Conservation (phyloP, 129 eudicot species). For the Tanacetum coccineum region DNA sequence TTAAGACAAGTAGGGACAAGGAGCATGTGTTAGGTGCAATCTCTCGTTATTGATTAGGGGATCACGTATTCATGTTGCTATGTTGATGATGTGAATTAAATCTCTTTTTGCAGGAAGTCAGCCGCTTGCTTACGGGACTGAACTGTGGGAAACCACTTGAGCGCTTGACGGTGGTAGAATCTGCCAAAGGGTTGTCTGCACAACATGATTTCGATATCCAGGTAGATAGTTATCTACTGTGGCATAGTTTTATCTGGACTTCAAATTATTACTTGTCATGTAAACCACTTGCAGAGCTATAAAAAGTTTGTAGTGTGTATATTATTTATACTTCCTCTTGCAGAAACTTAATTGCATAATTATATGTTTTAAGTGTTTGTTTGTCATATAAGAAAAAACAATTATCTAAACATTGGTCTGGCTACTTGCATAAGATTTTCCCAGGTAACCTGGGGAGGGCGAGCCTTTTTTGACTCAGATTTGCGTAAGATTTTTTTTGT, state of each 20-base stretch:
- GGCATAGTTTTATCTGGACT: constrained; percentile 5
- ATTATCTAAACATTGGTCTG: no score
- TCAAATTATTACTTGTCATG: not conserved
- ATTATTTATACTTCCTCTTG: not conserved
- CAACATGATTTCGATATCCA: constrained; percentile 85
- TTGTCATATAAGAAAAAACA: no score
- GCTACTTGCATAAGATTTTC: no score
- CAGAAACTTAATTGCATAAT: no score
- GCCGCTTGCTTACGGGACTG: constrained; percentile 77
- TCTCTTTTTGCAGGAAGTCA: constrained; percentile 64
- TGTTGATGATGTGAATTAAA: constrained; percentile 3
- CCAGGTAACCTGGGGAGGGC: no score
- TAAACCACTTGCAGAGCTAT: constrained; percentile 1
- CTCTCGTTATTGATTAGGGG: no score
- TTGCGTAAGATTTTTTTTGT: no score
- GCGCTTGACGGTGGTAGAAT: constrained; percentile 38
- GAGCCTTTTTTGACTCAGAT: no score
- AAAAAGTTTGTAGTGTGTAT: not conserved
- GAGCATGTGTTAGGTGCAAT: not conserved
- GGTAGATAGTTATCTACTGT: constrained; percentile 35
- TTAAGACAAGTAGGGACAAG: not conserved
- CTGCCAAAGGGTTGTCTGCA: constrained; percentile 53
- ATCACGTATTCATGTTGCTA: not conserved
- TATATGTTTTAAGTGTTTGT: no score
- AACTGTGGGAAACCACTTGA: constrained; percentile 80